Base-by-base conservation (phyloP, 345 rosid genomes). In the Eucalyptus microcorys region DNA sequence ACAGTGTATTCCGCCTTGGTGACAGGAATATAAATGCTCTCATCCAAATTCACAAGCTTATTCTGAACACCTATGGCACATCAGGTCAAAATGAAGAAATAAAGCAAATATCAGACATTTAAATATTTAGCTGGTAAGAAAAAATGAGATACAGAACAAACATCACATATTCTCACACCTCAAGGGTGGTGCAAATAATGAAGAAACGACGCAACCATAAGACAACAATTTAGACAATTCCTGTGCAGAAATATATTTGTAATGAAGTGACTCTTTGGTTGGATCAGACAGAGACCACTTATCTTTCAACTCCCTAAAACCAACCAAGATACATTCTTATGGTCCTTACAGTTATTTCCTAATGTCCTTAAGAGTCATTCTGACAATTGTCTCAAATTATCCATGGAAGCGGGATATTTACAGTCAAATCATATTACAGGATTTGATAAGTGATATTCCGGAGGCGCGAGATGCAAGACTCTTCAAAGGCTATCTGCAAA, bases 1-100 rank as follows among this genome's bases (percentile, higher is more conserved):
- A 96, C 96, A 21, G 99, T 89, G 88, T 90, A 95, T 93, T 97
- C 99, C 40, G 95, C 99, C 89, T 92, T 95, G 47, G 96, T 96
- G 88, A 96, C 81, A 7, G 99, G 99, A 91, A 97, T 96, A 87
- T 95, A 95, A 86, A 97, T 95, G 91, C 86, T 96, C 89, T 97
- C 98, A 66, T 97, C 98, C 90, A 96, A 24, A 90, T 96, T 97
- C 88, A 93, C 47, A 88, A 94, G 94, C 94, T 92, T 95, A 93
- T 96, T 96, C 92, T 96, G 99, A 88, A 97, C 98, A 93, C 96
- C 99, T 96, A 89, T 85, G 92, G 87, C 8, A 27, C 8, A 89
- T 87, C 53, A 32, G 88, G 91, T 79, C 85, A 89, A n/a, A 42
- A 86, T 50, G 84, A 47, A 89, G 53, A 89, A 89, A 88, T 7